Percentiles rank a stretch among this genome's conserved stretches.
phyloP scores from a whole-genome alignment of 129 eudicot genomes.

The Chrysanthemum seticuspe region DNA sequence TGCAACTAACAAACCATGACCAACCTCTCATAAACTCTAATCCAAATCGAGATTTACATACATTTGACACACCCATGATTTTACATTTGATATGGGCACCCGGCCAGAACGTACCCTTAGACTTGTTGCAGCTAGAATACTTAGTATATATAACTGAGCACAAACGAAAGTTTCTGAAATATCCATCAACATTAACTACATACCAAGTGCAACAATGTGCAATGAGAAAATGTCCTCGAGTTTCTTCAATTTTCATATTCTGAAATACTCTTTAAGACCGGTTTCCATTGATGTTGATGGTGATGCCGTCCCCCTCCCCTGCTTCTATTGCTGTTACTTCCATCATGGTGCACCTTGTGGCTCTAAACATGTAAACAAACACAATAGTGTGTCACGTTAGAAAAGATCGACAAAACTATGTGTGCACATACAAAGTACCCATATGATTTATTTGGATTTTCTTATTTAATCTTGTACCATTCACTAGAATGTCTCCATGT shows the following conservation, averaged over 20 bases:
- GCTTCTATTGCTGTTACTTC: constrained; percentile 16
- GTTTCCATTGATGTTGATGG: constrained; percentile 59
- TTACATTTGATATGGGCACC: neutral
- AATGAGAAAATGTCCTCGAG: neutral
- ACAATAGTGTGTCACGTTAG: neutral
- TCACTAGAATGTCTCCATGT: too few species aligned
- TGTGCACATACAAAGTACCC: neutral
- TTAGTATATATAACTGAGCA: too few species aligned
- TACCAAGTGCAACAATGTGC: too few species aligned
- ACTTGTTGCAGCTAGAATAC: neutral
- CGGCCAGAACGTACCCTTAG: too few species aligned
- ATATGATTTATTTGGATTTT: neutral
- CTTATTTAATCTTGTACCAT: too few species aligned
- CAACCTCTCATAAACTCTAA: neutral
- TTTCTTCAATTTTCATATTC: constrained; percentile 45
- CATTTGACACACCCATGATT: neutral
- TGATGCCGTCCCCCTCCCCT: constrained; percentile 26
- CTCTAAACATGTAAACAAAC: constrained; percentile 9
- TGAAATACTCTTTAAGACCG: constrained; percentile 61
- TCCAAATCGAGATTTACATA: neutral
- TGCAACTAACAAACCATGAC: neutral
- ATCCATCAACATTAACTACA: too few species aligned
- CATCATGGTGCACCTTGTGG: neutral
- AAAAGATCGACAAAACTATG: neutral
- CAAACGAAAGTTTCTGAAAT: too few species aligned